Conservation (phyloP, 345 rosid genomes). For the Pistacia vera region DNA sequence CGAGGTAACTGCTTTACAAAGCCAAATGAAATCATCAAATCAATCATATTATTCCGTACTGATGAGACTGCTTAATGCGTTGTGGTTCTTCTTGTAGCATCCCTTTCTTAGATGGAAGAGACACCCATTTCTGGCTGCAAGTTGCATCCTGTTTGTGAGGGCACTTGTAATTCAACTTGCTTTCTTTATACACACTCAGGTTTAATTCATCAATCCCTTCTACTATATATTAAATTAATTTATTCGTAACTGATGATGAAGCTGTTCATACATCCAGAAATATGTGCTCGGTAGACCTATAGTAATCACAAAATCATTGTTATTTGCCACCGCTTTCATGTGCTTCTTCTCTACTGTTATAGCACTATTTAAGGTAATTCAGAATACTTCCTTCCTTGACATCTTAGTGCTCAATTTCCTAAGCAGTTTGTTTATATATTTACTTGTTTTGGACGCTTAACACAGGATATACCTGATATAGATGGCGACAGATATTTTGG, state of each 20-base stretch:
- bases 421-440: not conserved
- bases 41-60: too few species aligned
- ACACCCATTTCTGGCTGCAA: conserved; percentile 35
- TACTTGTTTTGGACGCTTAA: not conserved
- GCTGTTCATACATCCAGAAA: conserved; percentile 22
- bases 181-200: conserved; percentile 37
- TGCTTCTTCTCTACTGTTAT: conserved; percentile 37
- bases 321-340: conserved; percentile 37
- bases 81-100: conserved; percentile 22
- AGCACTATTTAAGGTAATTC: conserved; percentile 36
- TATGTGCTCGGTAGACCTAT: conserved; percentile 38
- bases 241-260: not conserved
- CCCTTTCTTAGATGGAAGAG: conserved; percentile 47
- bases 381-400: not conserved
- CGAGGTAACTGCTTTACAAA: conserved; percentile 25
- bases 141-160: conserved; percentile 32
- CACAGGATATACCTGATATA: conserved; percentile 45
- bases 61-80: too few species aligned
- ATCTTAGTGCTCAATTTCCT: not conserved
- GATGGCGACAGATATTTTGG: conserved; percentile 39
- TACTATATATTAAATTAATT: too few species aligned
- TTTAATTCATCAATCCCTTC: not conserved
- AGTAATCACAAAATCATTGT: conserved; percentile 23
- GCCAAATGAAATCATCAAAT: not conserved
- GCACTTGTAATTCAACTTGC: conserved; percentile 37